Evolutionary conservation across 129 eudicot genomes (phyloP).

Genomic region (Helianthus tuberosus): DNA sequence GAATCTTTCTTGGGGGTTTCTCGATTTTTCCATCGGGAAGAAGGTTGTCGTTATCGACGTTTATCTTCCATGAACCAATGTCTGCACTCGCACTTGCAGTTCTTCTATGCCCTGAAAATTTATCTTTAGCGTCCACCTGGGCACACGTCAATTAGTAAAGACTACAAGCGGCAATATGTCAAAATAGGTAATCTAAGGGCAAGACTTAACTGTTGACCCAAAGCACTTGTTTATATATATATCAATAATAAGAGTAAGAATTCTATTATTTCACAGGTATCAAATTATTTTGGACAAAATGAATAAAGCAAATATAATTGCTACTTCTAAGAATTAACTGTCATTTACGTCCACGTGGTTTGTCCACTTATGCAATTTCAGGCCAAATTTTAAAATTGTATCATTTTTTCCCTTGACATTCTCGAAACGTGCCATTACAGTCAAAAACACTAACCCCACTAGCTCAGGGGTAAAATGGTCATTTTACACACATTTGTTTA

Average conservation of each 20-base stretch:
- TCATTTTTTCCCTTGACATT: no score
- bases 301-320: no score
- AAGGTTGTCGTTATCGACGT: constrained; percentile 41
- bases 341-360: neutral
- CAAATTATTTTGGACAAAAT: neutral
- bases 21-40: constrained; percentile 31
- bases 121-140: constrained; percentile 48
- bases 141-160: constrained; percentile 1
- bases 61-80: constrained; percentile 64
- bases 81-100: constrained; percentile 87
- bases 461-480: no score
- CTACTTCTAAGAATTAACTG: no score
- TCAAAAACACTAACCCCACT: no score
- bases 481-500: no score
- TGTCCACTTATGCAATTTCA: no score
- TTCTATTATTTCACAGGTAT: neutral
- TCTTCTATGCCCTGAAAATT: constrained; percentile 66
- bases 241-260: neutral
- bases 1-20: constrained; percentile 69
- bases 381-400: no score
- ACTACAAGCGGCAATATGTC: neutral
- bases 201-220: neutral
- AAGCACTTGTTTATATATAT: neutral
- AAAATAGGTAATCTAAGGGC: neutral
- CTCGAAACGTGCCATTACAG: no score